A percentile compares a stretch with the other conserved stretches of the same genome.
Conservation (phyloP, 192 early-diverging fungal genomes). For the Backusella morwellensis region DNA sequence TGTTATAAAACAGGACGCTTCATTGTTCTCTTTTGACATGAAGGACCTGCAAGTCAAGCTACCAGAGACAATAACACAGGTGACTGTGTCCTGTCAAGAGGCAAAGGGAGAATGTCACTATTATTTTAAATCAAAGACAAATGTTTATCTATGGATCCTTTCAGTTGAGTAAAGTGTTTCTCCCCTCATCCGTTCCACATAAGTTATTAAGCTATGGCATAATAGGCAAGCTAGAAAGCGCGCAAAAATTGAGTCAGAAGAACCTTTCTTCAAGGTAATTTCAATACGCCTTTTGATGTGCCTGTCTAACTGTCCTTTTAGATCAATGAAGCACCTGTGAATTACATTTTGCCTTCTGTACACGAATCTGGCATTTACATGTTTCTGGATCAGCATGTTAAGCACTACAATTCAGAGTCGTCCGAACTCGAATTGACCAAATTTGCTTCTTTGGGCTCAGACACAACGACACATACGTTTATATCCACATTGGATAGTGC, state of each 20-base stretch:
- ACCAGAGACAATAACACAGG: background rate
- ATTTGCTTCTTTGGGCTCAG: background rate
- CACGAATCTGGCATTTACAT: background rate
- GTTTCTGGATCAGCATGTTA: background rate
- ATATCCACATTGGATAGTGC: background rate
- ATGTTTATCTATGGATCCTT: background rate
- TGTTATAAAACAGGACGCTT: background rate
- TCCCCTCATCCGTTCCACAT: background rate
- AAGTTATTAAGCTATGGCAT: background rate
- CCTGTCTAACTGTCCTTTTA: background rate
- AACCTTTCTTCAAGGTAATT: background rate
- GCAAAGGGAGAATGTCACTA: background rate
- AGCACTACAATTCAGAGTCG: background rate
- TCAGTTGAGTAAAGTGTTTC: background rate
- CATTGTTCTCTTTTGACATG: background rate
- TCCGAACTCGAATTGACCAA: background rate
- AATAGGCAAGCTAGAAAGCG: background rate
- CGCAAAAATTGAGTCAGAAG: background rate
- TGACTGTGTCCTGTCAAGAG: background rate
- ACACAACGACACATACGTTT: background rate
- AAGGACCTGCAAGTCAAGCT: background rate
- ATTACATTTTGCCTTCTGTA: background rate
- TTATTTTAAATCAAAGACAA: constrained; percentile 1
- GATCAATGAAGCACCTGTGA: background rate
- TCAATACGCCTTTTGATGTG: too few relatives aligned